Percentiles rank a stretch among this genome's conserved stretches.
Conservation (phyloP, 768 basidiomycete genomes). For the Pulveroboletus ravenelii region DNA sequence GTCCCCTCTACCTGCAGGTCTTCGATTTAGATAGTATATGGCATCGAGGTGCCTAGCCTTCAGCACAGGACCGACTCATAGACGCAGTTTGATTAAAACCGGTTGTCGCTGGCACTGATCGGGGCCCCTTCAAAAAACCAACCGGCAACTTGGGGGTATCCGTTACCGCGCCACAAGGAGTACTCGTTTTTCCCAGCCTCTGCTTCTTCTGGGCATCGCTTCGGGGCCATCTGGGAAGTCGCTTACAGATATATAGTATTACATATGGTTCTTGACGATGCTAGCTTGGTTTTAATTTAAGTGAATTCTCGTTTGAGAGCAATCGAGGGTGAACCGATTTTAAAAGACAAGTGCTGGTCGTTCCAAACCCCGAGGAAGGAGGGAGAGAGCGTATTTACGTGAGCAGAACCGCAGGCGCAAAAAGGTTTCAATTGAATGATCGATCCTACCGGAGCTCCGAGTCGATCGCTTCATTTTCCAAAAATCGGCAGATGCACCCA, state of each 20-base stretch:
- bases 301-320: neutral
- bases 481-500: neutral
- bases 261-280: conserved; percentile 1
- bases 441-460: conserved; percentile 2
- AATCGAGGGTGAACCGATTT: neutral
- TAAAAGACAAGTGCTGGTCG: conserved; percentile 1
- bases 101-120: neutral
- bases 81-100: too few relatives aligned
- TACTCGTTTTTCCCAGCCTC: neutral
- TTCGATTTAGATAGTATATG: too few relatives aligned
- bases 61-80: too few relatives aligned
- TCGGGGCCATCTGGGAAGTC: neutral
- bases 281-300: conserved; percentile 6
- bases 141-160: neutral
- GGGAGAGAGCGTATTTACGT: too few relatives aligned
- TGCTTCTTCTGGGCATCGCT: neutral
- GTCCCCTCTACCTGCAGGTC: too few relatives aligned
- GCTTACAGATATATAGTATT: neutral
- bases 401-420: neutral
- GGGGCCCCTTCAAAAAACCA: neutral
- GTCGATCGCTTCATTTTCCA: neutral
- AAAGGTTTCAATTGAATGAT: neutral
- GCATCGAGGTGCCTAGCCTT: too few relatives aligned
- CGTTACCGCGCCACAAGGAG: too few relatives aligned
- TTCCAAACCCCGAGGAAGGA: conserved; percentile 2